These are phyloP conservation scores for Prosopis cineraria DNA, from an alignment of 306 rosid species.

Conservation along the genomic window DNA sequence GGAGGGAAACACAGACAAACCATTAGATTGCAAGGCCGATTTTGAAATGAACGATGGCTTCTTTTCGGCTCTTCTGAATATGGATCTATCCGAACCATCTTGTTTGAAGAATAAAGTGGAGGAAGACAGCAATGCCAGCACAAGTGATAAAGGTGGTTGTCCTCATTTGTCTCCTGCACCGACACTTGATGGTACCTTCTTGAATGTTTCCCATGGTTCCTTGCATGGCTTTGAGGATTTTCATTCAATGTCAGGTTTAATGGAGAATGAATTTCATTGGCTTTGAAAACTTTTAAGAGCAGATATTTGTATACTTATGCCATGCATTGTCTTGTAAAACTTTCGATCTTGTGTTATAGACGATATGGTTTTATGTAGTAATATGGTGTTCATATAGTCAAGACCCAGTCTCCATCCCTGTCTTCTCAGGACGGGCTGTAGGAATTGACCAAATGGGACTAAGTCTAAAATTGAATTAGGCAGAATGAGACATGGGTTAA, in stretches of 20 bases:
- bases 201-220: conserved; percentile 29
- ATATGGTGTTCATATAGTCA: too few species aligned
- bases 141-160: neutral
- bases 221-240: conserved; percentile 37
- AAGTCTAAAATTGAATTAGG: too few species aligned
- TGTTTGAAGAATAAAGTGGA: conserved; percentile 19
- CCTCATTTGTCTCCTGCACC: neutral
- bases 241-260: conserved; percentile 28
- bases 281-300: neutral
- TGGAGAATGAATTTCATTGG: conserved; percentile 49
- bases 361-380: too few species aligned
- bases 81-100: conserved; percentile 41
- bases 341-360: neutral
- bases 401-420: too few species aligned
- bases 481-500: too few species aligned
- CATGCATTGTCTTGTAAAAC: neutral
- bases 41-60: conserved; percentile 47
- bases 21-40: conserved; percentile 41
- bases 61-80: conserved; percentile 47
- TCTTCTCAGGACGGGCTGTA: too few species aligned
- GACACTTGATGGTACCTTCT: conserved; percentile 4
- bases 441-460: too few species aligned
- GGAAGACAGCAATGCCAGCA: neutral
- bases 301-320: neutral
- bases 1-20: neutral